phyloP scores from a whole-genome alignment of 805 yeast species.

The Saturnispora zaruensis region DNA sequence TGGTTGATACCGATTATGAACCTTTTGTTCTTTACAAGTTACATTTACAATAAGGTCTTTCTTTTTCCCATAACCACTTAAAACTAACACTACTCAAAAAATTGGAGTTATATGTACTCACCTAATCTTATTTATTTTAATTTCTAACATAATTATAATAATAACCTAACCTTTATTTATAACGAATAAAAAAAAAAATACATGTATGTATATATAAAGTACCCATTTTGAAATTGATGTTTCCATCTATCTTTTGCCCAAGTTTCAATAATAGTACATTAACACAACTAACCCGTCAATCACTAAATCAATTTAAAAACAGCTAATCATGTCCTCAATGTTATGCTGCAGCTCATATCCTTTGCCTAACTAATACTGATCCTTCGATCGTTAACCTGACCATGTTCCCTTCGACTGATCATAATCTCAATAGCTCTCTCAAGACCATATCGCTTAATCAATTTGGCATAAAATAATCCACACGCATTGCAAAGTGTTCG shows the following conservation, averaged over 20 bases:
- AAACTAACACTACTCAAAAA: neutral
- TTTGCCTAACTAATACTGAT: conserved; percentile 13
- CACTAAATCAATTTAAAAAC: neutral
- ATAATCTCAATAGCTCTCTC: conserved; percentile 40
- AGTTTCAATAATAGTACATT: neutral
- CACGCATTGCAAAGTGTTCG: conserved; percentile 78
- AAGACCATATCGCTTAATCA: conserved; percentile 50
- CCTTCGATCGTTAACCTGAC: conserved; percentile 24
- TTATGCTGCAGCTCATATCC: neutral
- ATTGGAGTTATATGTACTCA: neutral
- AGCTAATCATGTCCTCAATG: neutral
- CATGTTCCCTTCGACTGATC: conserved; percentile 22
- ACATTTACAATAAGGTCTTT: neutral
- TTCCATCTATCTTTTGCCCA: neutral
- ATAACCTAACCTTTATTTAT: neutral
- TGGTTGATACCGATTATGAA: conserved; percentile 92
- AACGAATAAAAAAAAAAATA: neutral
- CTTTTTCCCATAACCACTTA: neutral
- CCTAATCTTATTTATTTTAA: neutral
- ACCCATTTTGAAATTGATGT: neutral
- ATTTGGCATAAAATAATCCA: conserved; percentile 65
- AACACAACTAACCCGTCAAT: neutral
- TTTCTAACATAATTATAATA: neutral
- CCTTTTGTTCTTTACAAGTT: conserved; percentile 75
- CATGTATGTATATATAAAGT: neutral